Percentiles rank a stretch among this genome's conserved stretches.
Evolutionary conservation across 192 early-diverging fungal genomes (phyloP).

Genomic region (Gaertneriomyces semiglobifer): DNA sequence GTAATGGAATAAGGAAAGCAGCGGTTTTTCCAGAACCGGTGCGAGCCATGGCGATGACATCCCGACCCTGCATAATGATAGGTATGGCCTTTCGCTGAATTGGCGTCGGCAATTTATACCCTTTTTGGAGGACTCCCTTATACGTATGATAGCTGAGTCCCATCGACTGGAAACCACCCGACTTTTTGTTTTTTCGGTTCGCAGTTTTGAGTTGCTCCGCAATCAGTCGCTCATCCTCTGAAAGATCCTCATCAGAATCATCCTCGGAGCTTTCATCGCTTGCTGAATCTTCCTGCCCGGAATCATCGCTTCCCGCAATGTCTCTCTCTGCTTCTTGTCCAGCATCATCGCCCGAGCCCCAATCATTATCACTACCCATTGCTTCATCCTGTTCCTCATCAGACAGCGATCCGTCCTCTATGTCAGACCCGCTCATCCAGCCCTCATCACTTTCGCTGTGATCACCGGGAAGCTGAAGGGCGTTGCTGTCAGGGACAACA

Average conservation of each 20-base stretch:
- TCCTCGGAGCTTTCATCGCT: constrained; percentile 9
- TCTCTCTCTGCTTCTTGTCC: constrained; percentile 20
- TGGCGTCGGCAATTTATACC: constrained; percentile 97
- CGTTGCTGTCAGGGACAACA: neutral
- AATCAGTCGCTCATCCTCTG: constrained; percentile 21
- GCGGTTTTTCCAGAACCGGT: constrained; percentile 98
- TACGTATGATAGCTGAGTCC: constrained; percentile 80
- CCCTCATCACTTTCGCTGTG: constrained; percentile 29
- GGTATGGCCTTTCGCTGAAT: constrained; percentile 96
- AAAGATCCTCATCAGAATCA: constrained; percentile 20
- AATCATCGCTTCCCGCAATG: constrained; percentile 6
- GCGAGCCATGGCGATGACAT: constrained; percentile 97
- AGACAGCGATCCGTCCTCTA: constrained; percentile 1
- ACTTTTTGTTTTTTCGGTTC: constrained; percentile 92
- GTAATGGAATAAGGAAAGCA: constrained; percentile 88
- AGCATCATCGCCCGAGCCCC: constrained; percentile 9
- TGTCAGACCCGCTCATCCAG: constrained; percentile 35
- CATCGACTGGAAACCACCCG: constrained; percentile 98
- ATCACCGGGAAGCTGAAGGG: no score
- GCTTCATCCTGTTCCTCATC: neutral
- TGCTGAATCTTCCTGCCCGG: constrained; percentile 3
- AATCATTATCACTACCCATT: constrained; percentile 1
- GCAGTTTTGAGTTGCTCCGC: constrained; percentile 51
- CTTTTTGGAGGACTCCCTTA: constrained; percentile 85
- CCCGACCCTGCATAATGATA: constrained; percentile 81